Conservation (phyloP, 2,329 filamentous ascomycete genomes). For the Plectosphaerella sp. region DNA sequence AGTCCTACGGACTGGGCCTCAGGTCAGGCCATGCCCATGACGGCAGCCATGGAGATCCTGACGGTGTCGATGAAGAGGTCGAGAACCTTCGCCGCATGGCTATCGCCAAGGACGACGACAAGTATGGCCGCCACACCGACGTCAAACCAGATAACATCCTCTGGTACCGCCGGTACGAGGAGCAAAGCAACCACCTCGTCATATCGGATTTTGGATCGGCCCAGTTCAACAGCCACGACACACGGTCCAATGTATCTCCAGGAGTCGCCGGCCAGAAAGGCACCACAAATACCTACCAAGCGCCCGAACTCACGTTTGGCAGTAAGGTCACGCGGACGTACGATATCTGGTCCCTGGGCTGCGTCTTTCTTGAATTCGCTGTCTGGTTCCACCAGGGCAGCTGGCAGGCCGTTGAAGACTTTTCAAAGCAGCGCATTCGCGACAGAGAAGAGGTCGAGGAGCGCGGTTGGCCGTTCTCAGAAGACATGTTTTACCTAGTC, state of each 20-base stretch:
- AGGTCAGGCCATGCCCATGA: too few relatives aligned
- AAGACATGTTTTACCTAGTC: too few relatives aligned
- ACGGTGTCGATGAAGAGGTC: neutral
- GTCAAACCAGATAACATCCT: constrained; percentile 8
- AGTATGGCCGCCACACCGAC: constrained; percentile 4
- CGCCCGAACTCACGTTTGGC: neutral
- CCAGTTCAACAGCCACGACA: neutral
- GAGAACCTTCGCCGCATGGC: too few relatives aligned
- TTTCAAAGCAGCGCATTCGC: too few relatives aligned
- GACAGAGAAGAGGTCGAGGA: too few relatives aligned
- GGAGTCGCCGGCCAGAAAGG: neutral
- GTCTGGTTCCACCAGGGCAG: neutral
- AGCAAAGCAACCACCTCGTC: neutral
- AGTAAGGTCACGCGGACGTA: neutral
- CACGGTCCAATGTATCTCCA: neutral
- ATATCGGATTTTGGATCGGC: constrained; percentile 2
- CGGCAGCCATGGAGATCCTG: neutral
- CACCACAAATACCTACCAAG: neutral
- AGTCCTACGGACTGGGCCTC: too few relatives aligned
- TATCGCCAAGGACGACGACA: too few relatives aligned
- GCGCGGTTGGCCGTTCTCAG: too few relatives aligned
- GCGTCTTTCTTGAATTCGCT: neutral
- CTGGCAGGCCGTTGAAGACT: too few relatives aligned
- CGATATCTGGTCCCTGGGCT: neutral
- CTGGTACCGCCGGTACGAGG: neutral